These are phyloP conservation scores for Mariannaea elegans DNA, from an alignment of 2,329 filamentous ascomycete genomes.

Conservation along the genomic window DNA sequence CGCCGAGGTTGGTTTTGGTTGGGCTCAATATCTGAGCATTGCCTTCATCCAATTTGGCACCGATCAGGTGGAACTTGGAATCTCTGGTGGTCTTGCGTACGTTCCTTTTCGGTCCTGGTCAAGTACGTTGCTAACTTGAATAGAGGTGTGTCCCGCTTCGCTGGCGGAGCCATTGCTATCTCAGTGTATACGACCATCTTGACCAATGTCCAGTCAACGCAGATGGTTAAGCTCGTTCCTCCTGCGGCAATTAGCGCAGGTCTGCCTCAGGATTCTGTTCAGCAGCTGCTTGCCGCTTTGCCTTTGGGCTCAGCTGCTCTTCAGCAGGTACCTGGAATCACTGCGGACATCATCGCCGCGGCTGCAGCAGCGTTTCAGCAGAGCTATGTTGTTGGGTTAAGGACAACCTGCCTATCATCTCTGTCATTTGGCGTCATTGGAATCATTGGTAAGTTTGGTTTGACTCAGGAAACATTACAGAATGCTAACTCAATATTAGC, in stretches of 20 bases:
- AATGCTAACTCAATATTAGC: not conserved
- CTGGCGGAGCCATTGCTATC: conserved; percentile 52
- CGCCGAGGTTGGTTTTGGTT: conserved; percentile 55
- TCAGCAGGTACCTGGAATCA: conserved; percentile 39
- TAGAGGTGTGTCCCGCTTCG: conserved; percentile 52
- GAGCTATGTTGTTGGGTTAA: conserved; percentile 42
- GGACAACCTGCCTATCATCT: conserved; percentile 42
- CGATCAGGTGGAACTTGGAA: conserved; percentile 56
- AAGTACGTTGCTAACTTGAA: conserved; percentile 33
- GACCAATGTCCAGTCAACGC: conserved; percentile 46
- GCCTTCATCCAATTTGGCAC: conserved; percentile 60
- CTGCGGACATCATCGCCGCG: conserved; percentile 37
- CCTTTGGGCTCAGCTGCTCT: conserved; percentile 36
- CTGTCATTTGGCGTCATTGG: conserved; percentile 43
- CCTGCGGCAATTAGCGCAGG: conserved; percentile 47
- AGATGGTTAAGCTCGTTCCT: conserved; percentile 45
- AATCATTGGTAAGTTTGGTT: conserved; percentile 41
- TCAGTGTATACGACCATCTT: conserved; percentile 53
- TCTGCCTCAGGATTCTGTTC: conserved; percentile 41
- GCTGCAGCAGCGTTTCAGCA: conserved; percentile 42
- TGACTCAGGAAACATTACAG: too few species aligned
- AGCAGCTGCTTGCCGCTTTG: conserved; percentile 42
- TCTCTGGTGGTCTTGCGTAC: conserved; percentile 24
- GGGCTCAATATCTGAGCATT: conserved; percentile 57
- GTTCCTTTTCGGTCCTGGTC: conserved; percentile 15